These are phyloP conservation scores for Pichia sp. DNA, from an alignment of 1,139 yeast species.

Conservation along the genomic window DNA sequence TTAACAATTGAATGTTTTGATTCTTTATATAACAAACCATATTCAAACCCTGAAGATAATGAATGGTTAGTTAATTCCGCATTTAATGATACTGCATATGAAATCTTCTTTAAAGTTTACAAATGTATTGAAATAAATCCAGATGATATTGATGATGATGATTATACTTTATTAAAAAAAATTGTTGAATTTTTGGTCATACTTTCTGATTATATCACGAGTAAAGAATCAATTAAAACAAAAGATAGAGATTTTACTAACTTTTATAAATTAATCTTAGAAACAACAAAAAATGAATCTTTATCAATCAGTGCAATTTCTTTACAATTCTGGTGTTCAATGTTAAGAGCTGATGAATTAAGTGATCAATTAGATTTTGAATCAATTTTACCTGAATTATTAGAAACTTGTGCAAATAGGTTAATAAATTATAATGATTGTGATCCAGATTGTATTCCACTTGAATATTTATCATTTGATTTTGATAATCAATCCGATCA, in stretches of 20 bases:
- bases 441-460: conserved; percentile 58
- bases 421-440: conserved; percentile 67
- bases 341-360: conserved; percentile 74
- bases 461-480: conserved; percentile 67
- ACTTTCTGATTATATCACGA: conserved; percentile 67
- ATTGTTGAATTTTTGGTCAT: conserved; percentile 92
- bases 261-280: conserved; percentile 67
- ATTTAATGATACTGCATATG: conserved; percentile 65
- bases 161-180: conserved; percentile 76
- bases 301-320: conserved; percentile 88
- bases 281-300: conserved; percentile 79
- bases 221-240: conserved; percentile 30
- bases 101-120: conserved; percentile 60
- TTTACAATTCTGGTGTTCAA: conserved; percentile 90
- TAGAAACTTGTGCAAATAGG: conserved; percentile 75
- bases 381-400: conserved; percentile 54
- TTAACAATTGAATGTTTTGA: conserved; percentile 89
- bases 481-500: conserved; percentile 86
- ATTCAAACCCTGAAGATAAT: conserved; percentile 64
- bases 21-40: conserved; percentile 78
- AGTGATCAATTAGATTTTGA: conserved; percentile 42
- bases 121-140: conserved; percentile 59
- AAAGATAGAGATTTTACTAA: conserved; percentile 51
- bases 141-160: conserved; percentile 70
- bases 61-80: conserved; percentile 66